Base-by-base conservation (phyloP, 495 filamentous ascomycete species). In the Hyaloscypha hepaticicola region DNA sequence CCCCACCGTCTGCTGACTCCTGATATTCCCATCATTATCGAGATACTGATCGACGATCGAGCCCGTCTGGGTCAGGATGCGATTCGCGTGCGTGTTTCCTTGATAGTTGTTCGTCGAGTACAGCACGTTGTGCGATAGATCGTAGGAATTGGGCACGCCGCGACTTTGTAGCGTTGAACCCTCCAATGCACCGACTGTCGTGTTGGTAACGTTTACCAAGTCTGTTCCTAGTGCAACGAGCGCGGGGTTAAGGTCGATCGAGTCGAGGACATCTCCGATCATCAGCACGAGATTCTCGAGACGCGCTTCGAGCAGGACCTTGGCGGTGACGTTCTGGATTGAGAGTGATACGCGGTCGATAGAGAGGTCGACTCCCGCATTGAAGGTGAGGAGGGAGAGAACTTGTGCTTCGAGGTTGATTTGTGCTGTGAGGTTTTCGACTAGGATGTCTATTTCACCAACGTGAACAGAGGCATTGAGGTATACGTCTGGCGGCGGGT, bases 321-420 rank as follows among this genome's bases (percentile, higher is more conserved):
- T 78, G n/a, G 83, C 83, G 57, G 72, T 76, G 63, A 86, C 78
- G 58, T 86, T 81, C 67, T 84, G 74, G 69, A 85, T 84, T 29
- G 72, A 72, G 1, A 86, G 76, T 29, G 67, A 41, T 48, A 86
- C 83, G 25, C 77, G 72, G 69, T 83, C 78, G 73, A 85, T 83
- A 50, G 74, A 77, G 27, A 79, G 73, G 70, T 80, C 78, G 12
- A 86, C 83, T 26, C 83, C 83, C 11, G 83, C 83, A 61, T 79
- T 83, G 77, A 85, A 85, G 49, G 76, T 72, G 38, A 86, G 78
- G 31, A 85, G 75, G 58, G 78, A 77, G 55, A 85, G 73, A 8
- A 86, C 83, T 68, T 83, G 77, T 11, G 81, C 82, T 64, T 83
- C 81, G 41, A 86, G 72, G 72, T 86, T 86, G 70, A 86, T 76